These are phyloP conservation scores for Diaporthe citriasiana DNA, from an alignment of 2,329 filamentous ascomycete species.

Conservation along the genomic window DNA sequence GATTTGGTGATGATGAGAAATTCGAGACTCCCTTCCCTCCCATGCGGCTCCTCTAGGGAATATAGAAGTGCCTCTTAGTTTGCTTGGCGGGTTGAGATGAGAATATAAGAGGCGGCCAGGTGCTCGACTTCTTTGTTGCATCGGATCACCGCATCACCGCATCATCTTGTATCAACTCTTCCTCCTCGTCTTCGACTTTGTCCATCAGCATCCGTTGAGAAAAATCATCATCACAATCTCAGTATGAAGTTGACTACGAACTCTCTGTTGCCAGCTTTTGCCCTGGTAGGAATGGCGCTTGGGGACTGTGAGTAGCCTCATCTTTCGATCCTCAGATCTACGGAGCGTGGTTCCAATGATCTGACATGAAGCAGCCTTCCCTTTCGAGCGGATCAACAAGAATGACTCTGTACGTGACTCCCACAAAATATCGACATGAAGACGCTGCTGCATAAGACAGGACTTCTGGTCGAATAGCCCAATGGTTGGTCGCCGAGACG, in stretches of 20 bases:
- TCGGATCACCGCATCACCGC: background rate
- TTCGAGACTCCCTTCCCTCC: background rate
- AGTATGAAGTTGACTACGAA: conserved; percentile 15
- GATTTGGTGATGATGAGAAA: conserved; percentile 10
- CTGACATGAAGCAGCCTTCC: conserved; percentile 38
- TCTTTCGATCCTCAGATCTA: background rate
- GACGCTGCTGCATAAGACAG: no score
- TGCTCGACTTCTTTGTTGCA: background rate
- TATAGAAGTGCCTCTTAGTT: background rate
- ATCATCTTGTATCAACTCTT: background rate
- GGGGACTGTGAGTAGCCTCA: conserved; percentile 36
- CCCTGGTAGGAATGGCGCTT: conserved; percentile 19
- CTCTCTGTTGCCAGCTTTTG: conserved; percentile 23
- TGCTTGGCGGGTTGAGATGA: no score
- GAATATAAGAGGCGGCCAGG: conserved; percentile 3
- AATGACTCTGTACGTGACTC: conserved; percentile 48
- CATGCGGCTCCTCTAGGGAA: background rate
- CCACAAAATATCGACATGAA: background rate
- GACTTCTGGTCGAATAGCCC: background rate
- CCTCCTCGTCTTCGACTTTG: background rate
- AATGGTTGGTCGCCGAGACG: background rate
- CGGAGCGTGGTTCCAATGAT: no score
- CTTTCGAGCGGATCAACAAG: conserved; percentile 50
- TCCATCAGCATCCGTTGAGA: background rate
- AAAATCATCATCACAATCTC: background rate